phyloP scores from a whole-genome alignment of 1,139 yeast species.

The Candida sp. region DNA sequence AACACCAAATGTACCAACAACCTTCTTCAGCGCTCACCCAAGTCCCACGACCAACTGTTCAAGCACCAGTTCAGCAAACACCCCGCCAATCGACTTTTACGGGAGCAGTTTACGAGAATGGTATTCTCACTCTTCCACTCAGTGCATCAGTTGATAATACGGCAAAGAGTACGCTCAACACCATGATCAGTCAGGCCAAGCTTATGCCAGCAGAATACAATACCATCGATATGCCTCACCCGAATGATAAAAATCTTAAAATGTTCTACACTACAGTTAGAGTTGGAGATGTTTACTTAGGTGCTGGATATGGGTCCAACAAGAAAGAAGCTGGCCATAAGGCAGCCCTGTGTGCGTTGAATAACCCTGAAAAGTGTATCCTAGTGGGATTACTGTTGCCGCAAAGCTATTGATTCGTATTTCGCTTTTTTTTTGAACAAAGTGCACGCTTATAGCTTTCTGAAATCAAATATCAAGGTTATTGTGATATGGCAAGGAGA shows the following conservation, averaged over 20 bases:
- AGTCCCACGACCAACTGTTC: background rate
- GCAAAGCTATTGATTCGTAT: background rate
- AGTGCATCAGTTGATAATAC: background rate
- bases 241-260: background rate
- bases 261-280: slow-evolving; percentile 15
- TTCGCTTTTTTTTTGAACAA: background rate
- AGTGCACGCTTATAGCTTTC: background rate
- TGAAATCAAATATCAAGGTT: background rate
- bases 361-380: slow-evolving; percentile 17
- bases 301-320: slow-evolving; percentile 33
- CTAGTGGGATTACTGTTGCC: background rate
- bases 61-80: no score
- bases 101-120: slow-evolving; percentile 17
- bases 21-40: background rate
- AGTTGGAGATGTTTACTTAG: slow-evolving; percentile 33
- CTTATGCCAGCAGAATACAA: background rate
- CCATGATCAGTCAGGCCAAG: background rate
- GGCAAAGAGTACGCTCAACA: background rate
- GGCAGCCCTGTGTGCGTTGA: slow-evolving; percentile 35
- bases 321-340: slow-evolving; percentile 34
- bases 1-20: background rate
- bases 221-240: background rate
- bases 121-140: background rate
- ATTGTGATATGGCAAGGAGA: background rate
- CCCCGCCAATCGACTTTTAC: background rate